Evolutionary conservation across 176 grass and related monocot species (phyloP).

Genomic region (Hyparrhenia diplandra): DNA sequence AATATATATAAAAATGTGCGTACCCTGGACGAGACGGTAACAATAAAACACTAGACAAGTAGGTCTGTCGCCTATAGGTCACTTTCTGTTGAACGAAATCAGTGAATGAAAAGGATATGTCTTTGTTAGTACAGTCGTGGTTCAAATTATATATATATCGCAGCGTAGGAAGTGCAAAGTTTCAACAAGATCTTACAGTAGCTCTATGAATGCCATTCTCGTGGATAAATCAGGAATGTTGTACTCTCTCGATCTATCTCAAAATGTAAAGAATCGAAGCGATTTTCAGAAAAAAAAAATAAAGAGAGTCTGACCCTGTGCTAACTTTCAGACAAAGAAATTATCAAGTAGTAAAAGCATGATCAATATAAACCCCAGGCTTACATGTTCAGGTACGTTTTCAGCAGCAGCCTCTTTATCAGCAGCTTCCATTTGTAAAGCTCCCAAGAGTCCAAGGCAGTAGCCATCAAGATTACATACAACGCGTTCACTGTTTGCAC

Average conservation of each 20-base stretch:
- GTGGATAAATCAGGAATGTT: no score
- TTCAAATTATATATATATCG: no score
- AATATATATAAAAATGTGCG: background rate
- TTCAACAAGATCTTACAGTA: background rate
- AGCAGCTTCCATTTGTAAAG: slow-evolving; percentile 30
- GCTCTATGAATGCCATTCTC: no score
- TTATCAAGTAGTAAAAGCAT: background rate
- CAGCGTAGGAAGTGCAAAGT: background rate
- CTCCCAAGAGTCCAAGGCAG: background rate
- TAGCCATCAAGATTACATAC: background rate
- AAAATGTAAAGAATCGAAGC: no score
- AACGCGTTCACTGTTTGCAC: slow-evolving; percentile 12
- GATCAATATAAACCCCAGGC: background rate
- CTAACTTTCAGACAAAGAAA: background rate
- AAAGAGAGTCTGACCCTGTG: background rate
- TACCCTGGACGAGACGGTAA: background rate
- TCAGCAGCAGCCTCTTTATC: background rate
- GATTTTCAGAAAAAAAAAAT: no score
- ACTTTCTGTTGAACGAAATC: background rate
- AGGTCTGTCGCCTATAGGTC: background rate
- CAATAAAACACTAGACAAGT: background rate
- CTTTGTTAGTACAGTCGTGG: background rate
- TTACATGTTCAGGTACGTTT: background rate
- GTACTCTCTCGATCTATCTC: no score
- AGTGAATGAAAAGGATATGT: background rate